A percentile compares a stretch with the other conserved stretches of the same genome.
phyloP scores from a whole-genome alignment of 1,284 basidiomycete genomes.

The Fomitiporia mediterranea region DNA sequence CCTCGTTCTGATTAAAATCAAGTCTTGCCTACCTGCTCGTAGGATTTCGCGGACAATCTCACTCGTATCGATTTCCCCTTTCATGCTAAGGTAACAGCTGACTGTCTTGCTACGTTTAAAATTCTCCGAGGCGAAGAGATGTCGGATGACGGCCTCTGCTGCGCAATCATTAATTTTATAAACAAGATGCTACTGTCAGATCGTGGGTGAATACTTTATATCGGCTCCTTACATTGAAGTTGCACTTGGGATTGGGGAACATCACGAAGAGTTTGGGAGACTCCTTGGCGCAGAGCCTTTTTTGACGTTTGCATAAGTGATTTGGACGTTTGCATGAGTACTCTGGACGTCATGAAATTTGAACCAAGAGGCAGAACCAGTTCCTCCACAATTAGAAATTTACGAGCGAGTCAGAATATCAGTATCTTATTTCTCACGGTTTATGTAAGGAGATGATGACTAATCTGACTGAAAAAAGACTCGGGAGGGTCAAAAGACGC shows the following conservation, averaged over 20 bases:
- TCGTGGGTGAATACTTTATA: not conserved
- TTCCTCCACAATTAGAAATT: too few relatives aligned
- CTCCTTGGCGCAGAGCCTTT: constrained; percentile 45
- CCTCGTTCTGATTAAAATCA: constrained; percentile 3
- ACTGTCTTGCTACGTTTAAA: constrained; percentile 48
- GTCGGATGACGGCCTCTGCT: constrained; percentile 52
- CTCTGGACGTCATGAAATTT: too few relatives aligned
- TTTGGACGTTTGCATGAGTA: too few relatives aligned
- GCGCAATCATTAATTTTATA: not conserved
- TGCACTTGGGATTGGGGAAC: constrained; percentile 44
- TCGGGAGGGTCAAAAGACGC: too few relatives aligned
- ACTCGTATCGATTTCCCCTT: constrained; percentile 60
- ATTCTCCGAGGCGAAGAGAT: constrained; percentile 44
- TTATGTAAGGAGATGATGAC: too few relatives aligned
- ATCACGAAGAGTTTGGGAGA: constrained; percentile 40
- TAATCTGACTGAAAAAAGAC: too few relatives aligned
- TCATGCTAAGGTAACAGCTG: constrained; percentile 76
- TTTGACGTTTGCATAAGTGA: too few relatives aligned
- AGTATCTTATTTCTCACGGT: too few relatives aligned
- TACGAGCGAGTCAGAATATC: too few relatives aligned
- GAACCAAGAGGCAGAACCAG: too few relatives aligned
- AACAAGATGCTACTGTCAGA: constrained; percentile 5
- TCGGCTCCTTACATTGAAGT: constrained; percentile 48
- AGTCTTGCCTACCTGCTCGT: constrained; percentile 36
- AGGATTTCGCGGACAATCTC: constrained; percentile 45